Evolutionary conservation across 257 asterid species (phyloP).

Genomic region (Solanum bulbocastanum): DNA sequence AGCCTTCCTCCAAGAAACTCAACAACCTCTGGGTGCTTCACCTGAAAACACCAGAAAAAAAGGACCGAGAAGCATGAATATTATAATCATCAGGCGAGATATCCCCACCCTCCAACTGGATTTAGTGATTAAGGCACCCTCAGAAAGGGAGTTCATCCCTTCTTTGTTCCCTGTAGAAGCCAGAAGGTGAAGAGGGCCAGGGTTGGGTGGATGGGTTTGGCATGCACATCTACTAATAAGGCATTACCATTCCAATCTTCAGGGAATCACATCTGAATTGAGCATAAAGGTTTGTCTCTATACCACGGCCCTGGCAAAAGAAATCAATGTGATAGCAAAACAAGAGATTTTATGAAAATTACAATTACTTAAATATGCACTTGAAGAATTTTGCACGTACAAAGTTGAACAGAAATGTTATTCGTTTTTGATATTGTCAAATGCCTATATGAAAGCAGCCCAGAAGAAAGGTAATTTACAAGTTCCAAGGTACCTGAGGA

Average conservation of each 20-base stretch:
- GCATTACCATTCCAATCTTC: constrained; percentile 82
- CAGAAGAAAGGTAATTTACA: background rate
- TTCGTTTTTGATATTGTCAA: background rate
- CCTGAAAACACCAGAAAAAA: constrained; percentile 34
- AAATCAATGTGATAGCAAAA: background rate
- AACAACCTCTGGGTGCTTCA: constrained; percentile 93
- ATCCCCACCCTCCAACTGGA: background rate
- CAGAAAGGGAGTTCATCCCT: background rate
- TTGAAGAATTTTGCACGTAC: background rate
- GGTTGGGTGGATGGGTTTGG: background rate
- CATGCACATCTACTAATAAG: background rate
- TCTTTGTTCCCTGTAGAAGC: background rate
- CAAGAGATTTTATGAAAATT: background rate
- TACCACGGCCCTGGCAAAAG: constrained; percentile 77
- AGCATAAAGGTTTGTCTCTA: constrained; percentile 95
- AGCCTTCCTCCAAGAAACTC: constrained; percentile 96
- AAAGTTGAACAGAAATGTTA: background rate
- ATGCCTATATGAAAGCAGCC: background rate
- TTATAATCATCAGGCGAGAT: background rate
- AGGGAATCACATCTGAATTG: constrained; percentile 86
- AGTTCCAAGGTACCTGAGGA: background rate
- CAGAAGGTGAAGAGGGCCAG: background rate
- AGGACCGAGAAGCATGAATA: background rate
- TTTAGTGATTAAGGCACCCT: background rate
- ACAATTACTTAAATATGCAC: background rate